phyloP scores from a whole-genome alignment of 225 moss, liverwort and hornwort species.

The Lunularia cruciata region DNA sequence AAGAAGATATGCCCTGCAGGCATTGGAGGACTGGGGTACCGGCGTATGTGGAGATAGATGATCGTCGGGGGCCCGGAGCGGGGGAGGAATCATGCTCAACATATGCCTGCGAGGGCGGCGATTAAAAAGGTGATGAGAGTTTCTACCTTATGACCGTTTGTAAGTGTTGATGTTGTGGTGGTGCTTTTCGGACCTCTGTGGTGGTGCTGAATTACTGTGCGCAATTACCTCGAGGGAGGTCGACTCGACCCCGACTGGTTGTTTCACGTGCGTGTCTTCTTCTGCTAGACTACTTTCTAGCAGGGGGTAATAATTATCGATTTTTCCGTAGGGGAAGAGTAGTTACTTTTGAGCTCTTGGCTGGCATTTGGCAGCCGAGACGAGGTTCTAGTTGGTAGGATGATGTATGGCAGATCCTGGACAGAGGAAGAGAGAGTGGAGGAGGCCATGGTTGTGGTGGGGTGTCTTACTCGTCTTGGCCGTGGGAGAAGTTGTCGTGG shows the following conservation, averaged over 20 bases:
- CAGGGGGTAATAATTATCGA: background rate
- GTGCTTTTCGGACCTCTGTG: background rate
- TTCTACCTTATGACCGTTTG: constrained; percentile 15
- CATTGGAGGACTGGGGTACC: too few relatives aligned
- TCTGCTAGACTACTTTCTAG: constrained; percentile 5
- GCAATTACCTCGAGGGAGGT: background rate
- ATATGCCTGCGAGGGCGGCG: constrained; percentile 12
- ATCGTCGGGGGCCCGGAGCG: background rate
- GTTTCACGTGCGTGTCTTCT: constrained; percentile 17
- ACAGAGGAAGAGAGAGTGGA: background rate
- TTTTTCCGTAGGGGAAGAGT: constrained; percentile 16
- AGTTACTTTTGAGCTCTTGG: constrained; percentile 28
- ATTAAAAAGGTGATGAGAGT: constrained; percentile 15
- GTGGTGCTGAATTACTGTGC: background rate
- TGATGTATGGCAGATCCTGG: constrained; percentile 40
- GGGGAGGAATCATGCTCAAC: constrained; percentile 17
- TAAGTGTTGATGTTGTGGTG: background rate
- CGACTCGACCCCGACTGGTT: constrained; percentile 2
- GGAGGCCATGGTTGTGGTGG: background rate
- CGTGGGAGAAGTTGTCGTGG: constrained; percentile 2
- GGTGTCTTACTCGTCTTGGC: constrained; percentile 9
- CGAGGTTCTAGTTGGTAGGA: constrained; percentile 35
- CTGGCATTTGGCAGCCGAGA: constrained; percentile 42
- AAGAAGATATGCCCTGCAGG: too few relatives aligned
- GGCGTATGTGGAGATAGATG: background rate